These are phyloP conservation scores for Alternaria atra DNA, from an alignment of 2,329 filamentous ascomycete genomes.

Conservation along the genomic window DNA sequence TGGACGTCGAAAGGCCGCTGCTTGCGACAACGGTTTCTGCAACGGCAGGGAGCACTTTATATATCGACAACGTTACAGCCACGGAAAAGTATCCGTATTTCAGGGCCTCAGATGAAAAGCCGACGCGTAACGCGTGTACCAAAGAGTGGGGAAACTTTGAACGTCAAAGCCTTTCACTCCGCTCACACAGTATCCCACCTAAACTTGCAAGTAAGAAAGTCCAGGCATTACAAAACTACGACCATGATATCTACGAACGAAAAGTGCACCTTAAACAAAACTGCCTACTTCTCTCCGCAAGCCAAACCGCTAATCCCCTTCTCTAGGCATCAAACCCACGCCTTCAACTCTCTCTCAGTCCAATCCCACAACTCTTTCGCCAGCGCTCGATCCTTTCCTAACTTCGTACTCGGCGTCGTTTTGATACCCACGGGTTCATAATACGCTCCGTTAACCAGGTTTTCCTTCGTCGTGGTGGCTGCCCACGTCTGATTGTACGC, in stretches of 20 bases:
- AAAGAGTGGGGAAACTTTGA: neutral
- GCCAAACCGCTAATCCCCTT: neutral
- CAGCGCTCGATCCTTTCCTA: slow-evolving; percentile 37
- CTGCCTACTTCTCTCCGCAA: neutral
- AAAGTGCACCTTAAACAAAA: neutral
- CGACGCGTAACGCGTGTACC: neutral
- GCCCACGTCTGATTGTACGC: slow-evolving; percentile 56
- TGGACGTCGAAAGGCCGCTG: neutral
- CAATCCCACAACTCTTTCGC: slow-evolving; percentile 51
- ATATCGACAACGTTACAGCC: neutral
- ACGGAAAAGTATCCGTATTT: slow-evolving; percentile 10
- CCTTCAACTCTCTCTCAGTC: slow-evolving; percentile 46
- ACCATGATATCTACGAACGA: neutral
- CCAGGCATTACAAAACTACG: neutral
- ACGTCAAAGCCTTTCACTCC: neutral
- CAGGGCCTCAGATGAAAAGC: neutral
- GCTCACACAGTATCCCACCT: neutral
- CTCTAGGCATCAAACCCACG: neutral
- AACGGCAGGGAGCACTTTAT: neutral
- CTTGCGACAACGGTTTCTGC: neutral
- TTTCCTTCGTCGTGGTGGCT: slow-evolving; percentile 42
- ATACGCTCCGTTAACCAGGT: slow-evolving; percentile 53
- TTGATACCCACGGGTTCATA: slow-evolving; percentile 50
- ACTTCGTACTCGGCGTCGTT: slow-evolving; percentile 29
- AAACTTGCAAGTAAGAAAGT: neutral